These are phyloP conservation scores for Rhodotorula graminis DNA, from an alignment of 768 basidiomycete genomes.

Conservation along the genomic window DNA sequence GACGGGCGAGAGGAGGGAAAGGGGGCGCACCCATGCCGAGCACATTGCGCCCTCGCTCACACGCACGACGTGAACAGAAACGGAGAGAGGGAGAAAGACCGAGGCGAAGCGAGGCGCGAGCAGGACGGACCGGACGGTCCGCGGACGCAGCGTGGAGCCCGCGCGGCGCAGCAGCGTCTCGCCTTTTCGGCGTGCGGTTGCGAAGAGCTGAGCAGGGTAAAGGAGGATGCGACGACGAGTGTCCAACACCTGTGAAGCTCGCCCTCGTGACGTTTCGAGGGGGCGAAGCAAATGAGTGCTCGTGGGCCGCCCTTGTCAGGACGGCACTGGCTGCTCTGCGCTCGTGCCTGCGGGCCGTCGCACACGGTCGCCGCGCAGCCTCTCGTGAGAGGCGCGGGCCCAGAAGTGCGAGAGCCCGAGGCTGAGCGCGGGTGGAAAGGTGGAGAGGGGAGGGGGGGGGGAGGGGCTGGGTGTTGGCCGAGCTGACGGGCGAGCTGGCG, in stretches of 20 bases:
- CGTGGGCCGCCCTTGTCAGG: background rate
- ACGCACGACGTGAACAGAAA: too few species aligned
- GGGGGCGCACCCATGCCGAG: background rate
- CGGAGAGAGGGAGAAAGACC: background rate
- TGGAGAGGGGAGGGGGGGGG: background rate
- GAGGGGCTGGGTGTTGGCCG: background rate
- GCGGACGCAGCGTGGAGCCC: background rate
- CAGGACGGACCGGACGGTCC: background rate
- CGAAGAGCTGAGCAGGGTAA: background rate
- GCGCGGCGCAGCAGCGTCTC: background rate
- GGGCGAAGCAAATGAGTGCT: constrained; percentile 13
- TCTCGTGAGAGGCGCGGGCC: background rate
- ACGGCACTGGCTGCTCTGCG: background rate
- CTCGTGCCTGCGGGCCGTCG: constrained; percentile 5
- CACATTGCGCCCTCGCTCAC: background rate
- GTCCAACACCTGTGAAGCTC: constrained; percentile 13
- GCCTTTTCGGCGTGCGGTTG: background rate
- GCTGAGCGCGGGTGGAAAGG: constrained; percentile 1
- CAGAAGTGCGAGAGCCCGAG: background rate
- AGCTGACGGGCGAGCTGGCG: background rate
- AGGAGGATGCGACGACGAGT: background rate
- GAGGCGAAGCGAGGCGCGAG: background rate
- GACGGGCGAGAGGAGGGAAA: too few species aligned
- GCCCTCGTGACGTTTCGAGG: background rate
- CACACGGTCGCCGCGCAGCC: background rate